phyloP scores from a whole-genome alignment of 139 green algal species.

The Volvox africanus region DNA sequence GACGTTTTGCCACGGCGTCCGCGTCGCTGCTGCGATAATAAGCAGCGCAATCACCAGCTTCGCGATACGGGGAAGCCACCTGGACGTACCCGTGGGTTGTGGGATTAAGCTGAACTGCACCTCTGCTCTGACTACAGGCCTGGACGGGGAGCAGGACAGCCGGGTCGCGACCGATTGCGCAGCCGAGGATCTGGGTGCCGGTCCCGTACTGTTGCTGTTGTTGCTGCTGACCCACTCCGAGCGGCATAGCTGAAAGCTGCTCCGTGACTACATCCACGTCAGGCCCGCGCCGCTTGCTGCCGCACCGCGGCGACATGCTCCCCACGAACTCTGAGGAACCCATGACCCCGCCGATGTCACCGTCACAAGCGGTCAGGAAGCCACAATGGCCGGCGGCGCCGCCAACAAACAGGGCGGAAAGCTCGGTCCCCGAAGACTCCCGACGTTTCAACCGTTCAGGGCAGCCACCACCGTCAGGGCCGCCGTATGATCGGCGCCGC shows the following conservation, averaged over 20 bases:
- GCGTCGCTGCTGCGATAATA: neutral
- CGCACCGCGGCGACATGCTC: conserved; percentile 33
- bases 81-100: neutral
- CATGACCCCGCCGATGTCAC: neutral
- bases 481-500: neutral
- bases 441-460: neutral
- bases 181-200: neutral
- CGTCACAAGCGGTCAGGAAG: neutral
- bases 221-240: conserved; percentile 1
- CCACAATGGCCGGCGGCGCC: neutral
- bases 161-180: neutral
- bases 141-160: neutral
- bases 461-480: neutral
- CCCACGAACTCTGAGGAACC: neutral
- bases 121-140: neutral
- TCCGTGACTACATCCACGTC: conserved; percentile 43
- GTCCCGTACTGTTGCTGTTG: neutral
- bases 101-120: neutral
- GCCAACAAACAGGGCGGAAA: neutral
- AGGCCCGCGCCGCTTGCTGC: conserved; percentile 45
- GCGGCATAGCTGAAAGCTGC: conserved; percentile 45
- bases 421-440: neutral
- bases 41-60: neutral
- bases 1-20: neutral
- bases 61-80: neutral